These are phyloP conservation scores for Claviceps sorghi DNA, from an alignment of 2,329 filamentous ascomycete genomes.

Conservation along the genomic window DNA sequence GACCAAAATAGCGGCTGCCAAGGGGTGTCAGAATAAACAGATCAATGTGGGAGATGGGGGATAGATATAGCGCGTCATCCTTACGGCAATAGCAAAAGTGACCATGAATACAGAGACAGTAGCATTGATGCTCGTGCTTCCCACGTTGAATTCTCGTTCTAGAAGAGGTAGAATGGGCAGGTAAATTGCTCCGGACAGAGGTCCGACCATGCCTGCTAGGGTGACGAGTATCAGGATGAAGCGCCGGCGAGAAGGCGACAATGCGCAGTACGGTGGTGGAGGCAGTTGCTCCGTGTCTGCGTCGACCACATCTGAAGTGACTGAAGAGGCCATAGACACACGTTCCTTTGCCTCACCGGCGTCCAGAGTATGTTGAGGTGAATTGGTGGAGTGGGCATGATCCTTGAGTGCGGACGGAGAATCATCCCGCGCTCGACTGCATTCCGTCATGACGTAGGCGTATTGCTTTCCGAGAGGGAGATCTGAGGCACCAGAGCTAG, in stretches of 20 bases:
- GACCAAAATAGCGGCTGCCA: conserved; percentile 25
- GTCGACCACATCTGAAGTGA: background rate
- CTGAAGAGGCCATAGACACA: background rate
- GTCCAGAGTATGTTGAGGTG: background rate
- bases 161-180: conserved; percentile 24
- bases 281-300: conserved; percentile 2
- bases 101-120: conserved; percentile 31
- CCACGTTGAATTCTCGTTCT: conserved; percentile 22
- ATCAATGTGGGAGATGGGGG: too few species aligned
- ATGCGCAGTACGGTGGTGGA: conserved; percentile 21
- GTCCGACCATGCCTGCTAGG: conserved; percentile 26
- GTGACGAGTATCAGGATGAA: conserved; percentile 26
- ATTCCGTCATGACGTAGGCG: background rate
- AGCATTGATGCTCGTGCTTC: conserved; percentile 23
- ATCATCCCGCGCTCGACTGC: background rate
- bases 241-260: conserved; percentile 18
- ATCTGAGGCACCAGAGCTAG: background rate
- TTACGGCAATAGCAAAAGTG: conserved; percentile 25
- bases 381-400: background rate
- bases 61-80: background rate
- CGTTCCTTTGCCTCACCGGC: background rate
- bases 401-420: background rate
- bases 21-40: background rate
- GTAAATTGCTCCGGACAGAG: conserved; percentile 29
- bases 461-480: background rate